These are phyloP conservation scores for Pleurotus cornucopiae DNA, from an alignment of 768 basidiomycete species.

Conservation along the genomic window DNA sequence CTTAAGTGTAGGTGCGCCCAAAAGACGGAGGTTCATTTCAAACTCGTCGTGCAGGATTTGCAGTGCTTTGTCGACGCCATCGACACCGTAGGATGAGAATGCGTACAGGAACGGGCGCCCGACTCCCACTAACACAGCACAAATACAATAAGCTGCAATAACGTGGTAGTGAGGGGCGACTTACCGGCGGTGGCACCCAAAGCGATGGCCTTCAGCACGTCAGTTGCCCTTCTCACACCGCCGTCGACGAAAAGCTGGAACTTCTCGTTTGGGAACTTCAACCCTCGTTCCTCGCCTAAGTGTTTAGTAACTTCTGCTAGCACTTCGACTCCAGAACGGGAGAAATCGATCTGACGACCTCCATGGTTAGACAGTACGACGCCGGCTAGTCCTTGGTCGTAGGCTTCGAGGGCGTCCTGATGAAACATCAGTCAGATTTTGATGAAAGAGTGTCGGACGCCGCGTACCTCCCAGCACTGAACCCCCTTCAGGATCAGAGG, in stretches of 20 bases:
- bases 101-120: slow-evolving; percentile 88
- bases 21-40: slow-evolving; percentile 93
- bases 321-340: slow-evolving; percentile 87
- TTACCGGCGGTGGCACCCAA: slow-evolving; percentile 84
- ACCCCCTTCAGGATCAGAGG: slow-evolving; percentile 90
- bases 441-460: background rate
- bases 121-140: slow-evolving; percentile 52
- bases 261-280: slow-evolving; percentile 65
- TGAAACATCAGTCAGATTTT: background rate
- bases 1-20: slow-evolving; percentile 77
- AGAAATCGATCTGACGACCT: slow-evolving; percentile 72
- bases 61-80: slow-evolving; percentile 81
- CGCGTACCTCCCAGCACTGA: slow-evolving; percentile 69
- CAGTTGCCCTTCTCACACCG: slow-evolving; percentile 89
- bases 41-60: slow-evolving; percentile 88
- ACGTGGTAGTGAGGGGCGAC: slow-evolving; percentile 7
- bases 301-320: slow-evolving; percentile 79
- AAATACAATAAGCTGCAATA: background rate
- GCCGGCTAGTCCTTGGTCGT: slow-evolving; percentile 68
- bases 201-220: slow-evolving; percentile 85
- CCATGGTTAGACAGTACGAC: slow-evolving; percentile 89
- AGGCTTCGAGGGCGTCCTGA: slow-evolving; percentile 80
- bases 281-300: slow-evolving; percentile 54
- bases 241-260: slow-evolving; percentile 92
- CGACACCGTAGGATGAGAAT: slow-evolving; percentile 83